phyloP scores from a whole-genome alignment of 805 yeast species.

The Candida oleophila region DNA sequence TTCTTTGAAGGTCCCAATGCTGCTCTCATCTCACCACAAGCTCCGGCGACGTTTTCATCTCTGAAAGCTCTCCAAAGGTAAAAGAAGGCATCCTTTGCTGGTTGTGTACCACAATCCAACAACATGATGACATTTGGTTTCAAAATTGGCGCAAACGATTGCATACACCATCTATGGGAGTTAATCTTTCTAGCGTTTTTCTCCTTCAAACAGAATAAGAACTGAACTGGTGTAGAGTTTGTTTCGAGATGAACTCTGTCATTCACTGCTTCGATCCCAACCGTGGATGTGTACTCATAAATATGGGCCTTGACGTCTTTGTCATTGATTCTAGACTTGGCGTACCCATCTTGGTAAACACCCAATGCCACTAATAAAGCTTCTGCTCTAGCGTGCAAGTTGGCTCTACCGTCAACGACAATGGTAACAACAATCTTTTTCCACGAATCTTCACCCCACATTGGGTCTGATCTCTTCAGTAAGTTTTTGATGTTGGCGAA shows the following conservation, averaged over 20 bases:
- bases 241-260: slow-evolving; percentile 66
- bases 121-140: slow-evolving; percentile 81
- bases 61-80: slow-evolving; percentile 87
- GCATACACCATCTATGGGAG: slow-evolving; percentile 96
- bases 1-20: slow-evolving; percentile 60
- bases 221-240: slow-evolving; percentile 76
- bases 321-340: slow-evolving; percentile 85
- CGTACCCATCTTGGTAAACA: slow-evolving; percentile 92
- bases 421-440: slow-evolving; percentile 87
- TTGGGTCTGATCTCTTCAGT: slow-evolving; percentile 57
- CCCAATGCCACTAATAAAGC: slow-evolving; percentile 86
- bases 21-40: slow-evolving; percentile 95
- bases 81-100: slow-evolving; percentile 79
- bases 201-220: slow-evolving; percentile 87
- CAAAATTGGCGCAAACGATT: slow-evolving; percentile 81
- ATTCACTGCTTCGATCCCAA: slow-evolving; percentile 73
- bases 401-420: slow-evolving; percentile 89
- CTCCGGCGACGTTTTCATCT: slow-evolving; percentile 86
- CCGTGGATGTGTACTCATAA: slow-evolving; percentile 90
- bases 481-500: slow-evolving; percentile 83
- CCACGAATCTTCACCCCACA: slow-evolving; percentile 98
- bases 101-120: slow-evolving; percentile 93
- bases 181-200: slow-evolving; percentile 86
- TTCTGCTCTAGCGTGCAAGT: slow-evolving; percentile 74
- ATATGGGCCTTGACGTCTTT: slow-evolving; percentile 80